Evolutionary conservation across 352 stramenopile genomes (phyloP), one percentile per base, ranked within the genome.

Genomic region (Globisporangium rhizosaccharum): DNA sequence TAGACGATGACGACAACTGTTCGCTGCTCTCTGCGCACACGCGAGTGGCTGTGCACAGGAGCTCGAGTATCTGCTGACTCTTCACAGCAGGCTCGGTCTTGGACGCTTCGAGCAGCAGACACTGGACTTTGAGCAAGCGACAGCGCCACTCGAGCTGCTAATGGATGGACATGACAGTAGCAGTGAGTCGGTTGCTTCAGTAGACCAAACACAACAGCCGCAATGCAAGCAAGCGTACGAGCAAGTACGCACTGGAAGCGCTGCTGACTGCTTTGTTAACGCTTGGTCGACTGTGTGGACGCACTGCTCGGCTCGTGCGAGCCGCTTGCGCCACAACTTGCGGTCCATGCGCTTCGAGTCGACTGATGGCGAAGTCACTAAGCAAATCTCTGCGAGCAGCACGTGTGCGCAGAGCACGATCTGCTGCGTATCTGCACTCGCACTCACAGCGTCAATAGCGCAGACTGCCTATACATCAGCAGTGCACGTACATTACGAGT

Each of bases 341-440:
- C 61, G 67, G 56, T 88, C 53, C 12, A 64, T 65, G 25, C 68
- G 54, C 62, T 83, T 85, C 47, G 45, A 61, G 37, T 68, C 67
- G 45, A 36, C 30, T 10, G 71, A 71, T 28, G 67, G 66, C 48
- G 76, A 80, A 1, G 76, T 59, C 25, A 76, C 59, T 28, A 73
- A 70, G 26, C 75, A 87, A 18, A 79, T 69, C 58, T 90, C 82
- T n/a, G 78, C 80, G 15, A 90, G 53, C 39, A 90, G 48, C 8
- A 86, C 53, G 41, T 85, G 71, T 14, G 69, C 71, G 47, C 70
- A 61, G 23, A 67, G 23, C 45, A 72, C 39, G 33, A 73, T 67
- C 0, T 64, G 56, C 39, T 66, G 64, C 25, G 70, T 61, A 42
- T 23, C 42, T 26, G 42, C 64, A 23, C 56, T 50, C 42, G 36